phyloP scores from a whole-genome alignment of 148 eudicot species.

The Rhododendron griersonianum region DNA sequence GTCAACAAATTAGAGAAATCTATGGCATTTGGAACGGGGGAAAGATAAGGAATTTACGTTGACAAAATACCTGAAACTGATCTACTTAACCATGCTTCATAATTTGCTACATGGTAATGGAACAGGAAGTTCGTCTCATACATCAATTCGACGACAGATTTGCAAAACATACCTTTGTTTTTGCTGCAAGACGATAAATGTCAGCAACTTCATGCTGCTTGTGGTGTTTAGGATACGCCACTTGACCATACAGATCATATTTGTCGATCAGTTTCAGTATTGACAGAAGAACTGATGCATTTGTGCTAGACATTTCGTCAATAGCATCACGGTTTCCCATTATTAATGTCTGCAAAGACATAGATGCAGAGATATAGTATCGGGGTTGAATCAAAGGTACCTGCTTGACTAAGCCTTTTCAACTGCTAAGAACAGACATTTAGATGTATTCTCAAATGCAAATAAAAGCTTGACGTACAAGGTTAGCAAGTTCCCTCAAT shows the following conservation, averaged over 20 bases:
- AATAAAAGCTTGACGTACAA: constrained; percentile 30
- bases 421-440: not conserved
- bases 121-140: not conserved
- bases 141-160: not conserved
- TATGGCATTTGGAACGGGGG: not conserved
- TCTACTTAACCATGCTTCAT: not conserved
- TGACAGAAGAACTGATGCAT: constrained; percentile 73
- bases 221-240: constrained; percentile 94
- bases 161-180: constrained; percentile 55
- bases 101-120: not conserved
- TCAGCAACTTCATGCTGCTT: constrained; percentile 85
- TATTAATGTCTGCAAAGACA: constrained; percentile 62
- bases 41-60: not conserved
- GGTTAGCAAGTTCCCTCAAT: constrained; percentile 84
- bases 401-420: not conserved
- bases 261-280: constrained; percentile 76
- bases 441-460: not conserved
- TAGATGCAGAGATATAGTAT: not conserved
- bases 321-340: constrained; percentile 90
- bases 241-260: constrained; percentile 92
- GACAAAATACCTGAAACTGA: not conserved
- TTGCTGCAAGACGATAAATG: constrained; percentile 84
- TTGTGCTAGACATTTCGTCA: constrained; percentile 85
- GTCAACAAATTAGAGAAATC: not conserved
- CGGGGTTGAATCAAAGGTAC: not conserved